Evolutionary conservation across 805 yeast species (phyloP).

Genomic region (Ascoidea asiatica): DNA sequence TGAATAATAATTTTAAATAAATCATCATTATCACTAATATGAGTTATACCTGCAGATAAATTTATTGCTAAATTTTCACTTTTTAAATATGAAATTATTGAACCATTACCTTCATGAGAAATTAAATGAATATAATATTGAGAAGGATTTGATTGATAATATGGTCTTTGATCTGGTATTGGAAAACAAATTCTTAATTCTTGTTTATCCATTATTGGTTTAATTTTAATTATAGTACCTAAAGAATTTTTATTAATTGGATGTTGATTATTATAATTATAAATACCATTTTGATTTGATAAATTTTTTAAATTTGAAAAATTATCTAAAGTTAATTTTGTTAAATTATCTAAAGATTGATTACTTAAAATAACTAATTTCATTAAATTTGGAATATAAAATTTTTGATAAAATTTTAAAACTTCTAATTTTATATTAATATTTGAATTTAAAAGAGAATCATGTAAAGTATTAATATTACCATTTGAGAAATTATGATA

Average conservation of each 20-base stretch:
- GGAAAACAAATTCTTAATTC: slow-evolving; percentile 54
- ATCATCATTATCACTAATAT: slow-evolving; percentile 53
- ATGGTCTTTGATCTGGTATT: slow-evolving; percentile 62
- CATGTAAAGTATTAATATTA: slow-evolving; percentile 60
- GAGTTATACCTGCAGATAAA: slow-evolving; percentile 59
- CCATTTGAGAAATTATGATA: slow-evolving; percentile 86
- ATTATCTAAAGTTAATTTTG: slow-evolving; percentile 51
- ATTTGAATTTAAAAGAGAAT: slow-evolving; percentile 43
- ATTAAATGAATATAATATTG: slow-evolving; percentile 66
- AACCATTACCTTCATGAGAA: slow-evolving; percentile 91
- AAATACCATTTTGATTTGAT: slow-evolving; percentile 21
- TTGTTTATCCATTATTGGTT: slow-evolving; percentile 74
- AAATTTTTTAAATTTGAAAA: slow-evolving; percentile 5
- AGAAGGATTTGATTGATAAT: slow-evolving; percentile 59
- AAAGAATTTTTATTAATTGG: slow-evolving; percentile 38
- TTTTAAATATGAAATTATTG: slow-evolving; percentile 60
- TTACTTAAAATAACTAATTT: slow-evolving; percentile 74
- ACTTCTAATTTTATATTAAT: slow-evolving; percentile 72
- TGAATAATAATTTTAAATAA: slow-evolving; percentile 60
- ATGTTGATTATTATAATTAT: slow-evolving; percentile 21
- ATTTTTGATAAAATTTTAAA: slow-evolving; percentile 54
- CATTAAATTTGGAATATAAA: slow-evolving; percentile 84
- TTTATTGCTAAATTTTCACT: slow-evolving; percentile 64
- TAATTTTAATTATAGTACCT: slow-evolving; percentile 45
- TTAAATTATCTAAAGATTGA: slow-evolving; percentile 59